Evolutionary conservation across 352 stramenopile species (phyloP).

Genomic region (Phytophthora sp.): DNA sequence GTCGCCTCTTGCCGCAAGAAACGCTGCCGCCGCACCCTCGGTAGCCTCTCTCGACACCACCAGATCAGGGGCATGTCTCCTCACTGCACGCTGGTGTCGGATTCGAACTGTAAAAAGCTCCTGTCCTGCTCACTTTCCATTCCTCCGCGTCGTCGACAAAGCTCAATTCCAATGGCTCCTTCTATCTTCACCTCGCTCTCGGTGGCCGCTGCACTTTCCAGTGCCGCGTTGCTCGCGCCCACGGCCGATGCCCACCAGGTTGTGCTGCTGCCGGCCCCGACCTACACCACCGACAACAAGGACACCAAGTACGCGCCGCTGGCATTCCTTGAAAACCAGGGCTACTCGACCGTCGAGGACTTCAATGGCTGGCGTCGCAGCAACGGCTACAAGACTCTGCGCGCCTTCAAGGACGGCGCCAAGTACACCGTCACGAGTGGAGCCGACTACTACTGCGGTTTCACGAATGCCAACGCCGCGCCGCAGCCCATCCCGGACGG

Average conservation of each 20-base stretch:
- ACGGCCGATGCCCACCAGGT: constrained; percentile 43
- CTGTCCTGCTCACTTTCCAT: constrained; percentile 16
- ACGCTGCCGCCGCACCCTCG: no score
- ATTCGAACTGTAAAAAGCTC: constrained; percentile 11
- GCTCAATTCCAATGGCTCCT: constrained; percentile 13
- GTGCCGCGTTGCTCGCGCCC: constrained; percentile 24
- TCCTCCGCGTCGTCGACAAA: constrained; percentile 3
- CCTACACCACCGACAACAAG: constrained; percentile 41
- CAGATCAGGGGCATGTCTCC: constrained; percentile 20
- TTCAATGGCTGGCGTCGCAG: constrained; percentile 44
- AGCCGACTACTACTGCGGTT: constrained; percentile 45
- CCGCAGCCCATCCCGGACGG: constrained; percentile 38
- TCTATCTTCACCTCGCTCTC: constrained; percentile 34
- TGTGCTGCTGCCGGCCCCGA: constrained; percentile 47
- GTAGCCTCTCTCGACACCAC: constrained; percentile 13
- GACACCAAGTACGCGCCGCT: constrained; percentile 51
- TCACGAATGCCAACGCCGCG: constrained; percentile 27
- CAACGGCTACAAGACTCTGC: constrained; percentile 58
- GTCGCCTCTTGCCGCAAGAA: no score
- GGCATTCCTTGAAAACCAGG: constrained; percentile 59
- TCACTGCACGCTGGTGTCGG: not conserved
- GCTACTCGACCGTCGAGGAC: constrained; percentile 46
- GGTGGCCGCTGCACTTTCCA: constrained; percentile 31
- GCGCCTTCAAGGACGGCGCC: constrained; percentile 48
- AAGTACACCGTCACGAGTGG: constrained; percentile 42